Evolutionary conservation across 345 rosid species (phyloP), one percentile per base, ranked within the genome.

Genomic region (Eucalyptus urophylla): DNA sequence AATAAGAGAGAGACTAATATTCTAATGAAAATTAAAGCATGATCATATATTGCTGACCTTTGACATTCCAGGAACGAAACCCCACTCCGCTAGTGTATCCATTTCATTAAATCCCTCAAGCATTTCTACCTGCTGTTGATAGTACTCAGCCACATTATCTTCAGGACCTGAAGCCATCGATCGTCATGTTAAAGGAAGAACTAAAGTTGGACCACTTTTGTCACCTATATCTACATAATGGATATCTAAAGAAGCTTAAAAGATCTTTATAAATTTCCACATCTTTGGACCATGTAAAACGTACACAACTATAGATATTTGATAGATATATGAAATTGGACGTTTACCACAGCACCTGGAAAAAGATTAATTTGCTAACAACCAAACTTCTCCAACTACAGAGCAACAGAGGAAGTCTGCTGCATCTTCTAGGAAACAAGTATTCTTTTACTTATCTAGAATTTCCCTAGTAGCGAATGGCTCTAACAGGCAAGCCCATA

Each of bases 61-160:
- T 19, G 99, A 94, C 96, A 98, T 92, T 91, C 94, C 93, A 92
- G 97, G 97, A 91, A 97, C 88, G 92, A 95, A 98, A 67, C 99
- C 99, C 65, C 97, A 96, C 88, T 95, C 99, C 1, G 98, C 95
- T 89, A 98, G 94, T 54, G 94, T 95, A 93, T 98, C 99, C 99
- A 98, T 98, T 93, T 98, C 99, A 29, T 90, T 95, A 86, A 98
- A 98, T 12, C 99, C 99, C 89, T 97, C 99, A 47, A 98, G 98
- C 98, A 95, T 96, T 92, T 96, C 98, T 80, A 93, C 97, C 91
- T 98, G 99, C 93, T 98, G 99, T 93, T 97, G 98, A 91, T 98
- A 98, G 93, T 96, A 97, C 88, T 94, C 98, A 7, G 99, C 99
- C 80, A 98, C 96, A 88, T 93, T 91, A 92, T 98, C 99, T 91